phyloP scores from a whole-genome alignment of 345 rosid genomes.

The Rhodomyrtus tomentosa region DNA sequence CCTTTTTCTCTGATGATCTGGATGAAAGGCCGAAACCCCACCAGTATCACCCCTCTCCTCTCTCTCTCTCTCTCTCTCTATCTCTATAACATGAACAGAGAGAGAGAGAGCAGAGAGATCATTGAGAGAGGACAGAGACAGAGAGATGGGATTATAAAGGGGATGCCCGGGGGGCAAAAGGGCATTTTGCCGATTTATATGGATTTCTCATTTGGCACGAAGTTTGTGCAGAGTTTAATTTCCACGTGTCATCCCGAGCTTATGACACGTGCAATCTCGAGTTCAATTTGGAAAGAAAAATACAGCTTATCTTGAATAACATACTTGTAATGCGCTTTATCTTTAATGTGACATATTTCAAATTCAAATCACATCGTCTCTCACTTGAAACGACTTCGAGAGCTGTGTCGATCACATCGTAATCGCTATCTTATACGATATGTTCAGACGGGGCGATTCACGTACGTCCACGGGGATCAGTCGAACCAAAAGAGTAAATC shows the following conservation, averaged over 20 bases:
- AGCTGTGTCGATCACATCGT: neutral
- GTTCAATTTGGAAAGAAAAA: neutral
- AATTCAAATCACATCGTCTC: neutral
- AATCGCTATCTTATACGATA: rapidly evolving
- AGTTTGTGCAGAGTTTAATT: too few relatives aligned
- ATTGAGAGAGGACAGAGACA: neutral
- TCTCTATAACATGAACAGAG: neutral
- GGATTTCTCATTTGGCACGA: neutral
- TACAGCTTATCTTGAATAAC: neutral
- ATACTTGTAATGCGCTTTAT: neutral
- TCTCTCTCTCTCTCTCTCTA: neutral
- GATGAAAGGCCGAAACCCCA: neutral
- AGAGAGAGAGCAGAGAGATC: conserved; percentile 1
- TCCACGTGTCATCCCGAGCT: neutral
- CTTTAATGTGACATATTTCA: neutral
- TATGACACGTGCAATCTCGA: neutral
- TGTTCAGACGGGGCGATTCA: neutral
- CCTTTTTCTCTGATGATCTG: neutral
- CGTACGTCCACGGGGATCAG: neutral
- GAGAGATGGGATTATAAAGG: conserved; percentile 10
- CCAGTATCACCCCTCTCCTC: neutral
- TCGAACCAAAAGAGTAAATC: neutral
- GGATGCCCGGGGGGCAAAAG: conserved; percentile 7
- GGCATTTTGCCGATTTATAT: neutral
- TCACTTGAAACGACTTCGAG: neutral